phyloP scores from a whole-genome alignment of 768 basidiomycete genomes.

The Auriculariales sp. region DNA sequence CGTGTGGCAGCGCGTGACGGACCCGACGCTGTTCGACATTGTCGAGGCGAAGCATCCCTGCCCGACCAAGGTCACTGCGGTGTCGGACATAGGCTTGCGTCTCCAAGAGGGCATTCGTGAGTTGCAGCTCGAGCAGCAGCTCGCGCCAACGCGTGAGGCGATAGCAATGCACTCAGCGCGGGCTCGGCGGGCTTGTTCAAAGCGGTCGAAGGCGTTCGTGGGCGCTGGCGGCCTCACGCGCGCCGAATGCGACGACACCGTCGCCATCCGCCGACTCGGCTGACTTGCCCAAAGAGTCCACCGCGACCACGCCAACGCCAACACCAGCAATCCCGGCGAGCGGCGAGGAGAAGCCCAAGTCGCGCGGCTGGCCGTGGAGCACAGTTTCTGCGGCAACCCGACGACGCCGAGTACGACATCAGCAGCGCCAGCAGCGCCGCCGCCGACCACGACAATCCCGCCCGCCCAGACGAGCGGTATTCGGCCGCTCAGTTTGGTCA shows the following conservation, averaged over 20 bases:
- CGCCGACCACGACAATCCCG: not conserved
- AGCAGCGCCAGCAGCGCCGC: slow-evolving; percentile 2
- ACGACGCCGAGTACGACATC: slow-evolving; percentile 6
- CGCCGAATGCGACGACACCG: slow-evolving; percentile 13
- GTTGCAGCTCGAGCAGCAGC: slow-evolving; percentile 79
- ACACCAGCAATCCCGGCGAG: slow-evolving; percentile 7
- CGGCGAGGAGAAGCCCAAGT: slow-evolving; percentile 7
- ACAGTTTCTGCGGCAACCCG: not conserved
- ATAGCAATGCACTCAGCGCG: slow-evolving; percentile 59
- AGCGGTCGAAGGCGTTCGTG: slow-evolving; percentile 79
- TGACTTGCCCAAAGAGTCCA: slow-evolving; percentile 11
- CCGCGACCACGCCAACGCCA: slow-evolving; percentile 15
- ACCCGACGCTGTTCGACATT: slow-evolving; percentile 88
- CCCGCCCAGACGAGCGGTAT: slow-evolving; percentile 9
- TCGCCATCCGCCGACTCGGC: slow-evolving; percentile 10
- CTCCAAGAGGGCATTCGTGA: slow-evolving; percentile 91
- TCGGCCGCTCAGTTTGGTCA: slow-evolving; percentile 16
- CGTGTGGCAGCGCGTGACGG: slow-evolving; percentile 83
- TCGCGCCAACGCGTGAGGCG: slow-evolving; percentile 87
- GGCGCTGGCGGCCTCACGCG: slow-evolving; percentile 41
- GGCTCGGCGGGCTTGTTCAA: slow-evolving; percentile 77
- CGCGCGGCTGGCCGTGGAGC: not conserved
- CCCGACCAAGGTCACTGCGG: slow-evolving; percentile 75
- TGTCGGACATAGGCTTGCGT: slow-evolving; percentile 83
- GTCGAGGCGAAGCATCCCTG: slow-evolving; percentile 96